Evolutionary conservation across 2,329 filamentous ascomycete species (phyloP).

Genomic region (Penicillium corylophilum): DNA sequence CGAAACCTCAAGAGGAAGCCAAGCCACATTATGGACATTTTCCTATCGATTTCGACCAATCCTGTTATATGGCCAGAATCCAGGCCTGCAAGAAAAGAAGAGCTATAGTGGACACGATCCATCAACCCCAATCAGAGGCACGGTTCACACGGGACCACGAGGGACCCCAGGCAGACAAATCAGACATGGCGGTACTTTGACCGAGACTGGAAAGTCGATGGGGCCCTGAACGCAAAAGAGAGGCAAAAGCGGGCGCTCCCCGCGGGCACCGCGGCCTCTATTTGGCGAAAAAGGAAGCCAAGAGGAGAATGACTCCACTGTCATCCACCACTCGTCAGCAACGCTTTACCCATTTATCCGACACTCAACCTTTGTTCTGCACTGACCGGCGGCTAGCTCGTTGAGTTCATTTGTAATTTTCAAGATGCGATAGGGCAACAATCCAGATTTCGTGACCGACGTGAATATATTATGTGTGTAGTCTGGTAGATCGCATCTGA

Average conservation of each 20-base stretch:
- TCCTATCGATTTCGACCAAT: constrained; percentile 3
- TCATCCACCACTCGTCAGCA: neutral
- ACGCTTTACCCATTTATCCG: neutral
- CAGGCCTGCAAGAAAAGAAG: neutral
- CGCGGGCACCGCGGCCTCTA: constrained; percentile 15
- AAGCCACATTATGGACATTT: constrained; percentile 11
- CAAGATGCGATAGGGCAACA: neutral
- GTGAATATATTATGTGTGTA: too few species aligned
- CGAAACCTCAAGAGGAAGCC: constrained; percentile 14
- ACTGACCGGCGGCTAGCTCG: constrained; percentile 3
- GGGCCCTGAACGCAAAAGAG: constrained; percentile 7
- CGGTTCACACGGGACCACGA: constrained; percentile 4
- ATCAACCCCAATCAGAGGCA: constrained; percentile 4
- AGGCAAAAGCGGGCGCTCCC: constrained; percentile 2
- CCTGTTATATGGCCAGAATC: neutral
- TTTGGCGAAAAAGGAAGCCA: constrained; percentile 24
- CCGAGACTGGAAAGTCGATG: constrained; percentile 18
- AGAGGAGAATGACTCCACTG: constrained; percentile 17
- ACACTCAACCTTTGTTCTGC: neutral
- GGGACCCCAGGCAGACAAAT: neutral
- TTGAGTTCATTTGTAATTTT: neutral
- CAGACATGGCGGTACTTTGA: constrained; percentile 10
- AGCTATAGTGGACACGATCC: constrained; percentile 2
- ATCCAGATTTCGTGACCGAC: neutral
- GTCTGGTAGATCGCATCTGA: neutral